A percentile compares a stretch with the other conserved stretches of the same genome.
Conservation (phyloP, 2,329 filamentous ascomycete species). For the Escovopsis sp. region DNA sequence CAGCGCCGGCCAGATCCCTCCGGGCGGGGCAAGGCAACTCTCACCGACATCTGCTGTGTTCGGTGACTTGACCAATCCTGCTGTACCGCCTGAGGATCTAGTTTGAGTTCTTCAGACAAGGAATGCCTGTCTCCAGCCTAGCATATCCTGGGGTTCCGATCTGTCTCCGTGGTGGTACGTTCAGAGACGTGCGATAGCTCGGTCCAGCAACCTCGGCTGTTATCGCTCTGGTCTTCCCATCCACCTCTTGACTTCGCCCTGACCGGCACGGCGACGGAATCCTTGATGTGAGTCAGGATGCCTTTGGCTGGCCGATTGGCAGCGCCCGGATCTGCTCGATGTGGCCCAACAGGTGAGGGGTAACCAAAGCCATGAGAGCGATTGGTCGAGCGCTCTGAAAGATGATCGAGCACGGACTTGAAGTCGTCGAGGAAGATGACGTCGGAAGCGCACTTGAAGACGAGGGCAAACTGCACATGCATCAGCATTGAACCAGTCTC, state of each 20-base stretch:
- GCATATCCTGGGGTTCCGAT: neutral
- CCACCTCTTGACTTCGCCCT: neutral
- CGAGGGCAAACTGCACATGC: constrained; percentile 6
- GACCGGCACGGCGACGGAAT: neutral
- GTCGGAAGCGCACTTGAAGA: constrained; percentile 8
- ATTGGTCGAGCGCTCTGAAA: constrained; percentile 1
- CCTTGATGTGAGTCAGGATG: neutral
- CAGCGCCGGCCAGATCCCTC: too few relatives aligned
- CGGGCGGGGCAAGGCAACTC: too few relatives aligned
- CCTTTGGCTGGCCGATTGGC: neutral
- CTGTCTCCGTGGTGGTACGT: neutral
- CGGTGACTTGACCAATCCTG: too few relatives aligned
- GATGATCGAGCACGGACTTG: constrained; percentile 7
- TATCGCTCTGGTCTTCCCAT: neutral
- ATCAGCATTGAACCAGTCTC: too few relatives aligned
- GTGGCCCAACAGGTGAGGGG: neutral
- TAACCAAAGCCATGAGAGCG: constrained; percentile 1
- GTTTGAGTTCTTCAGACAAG: too few relatives aligned
- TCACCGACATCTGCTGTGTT: too few relatives aligned
- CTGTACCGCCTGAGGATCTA: too few relatives aligned
- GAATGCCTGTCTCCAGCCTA: neutral
- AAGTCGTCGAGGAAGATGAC: constrained; percentile 9
- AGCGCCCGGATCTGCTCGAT: neutral
- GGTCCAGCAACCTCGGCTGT: neutral
- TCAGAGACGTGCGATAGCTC: neutral